Percentiles rank a stretch among this genome's conserved stretches.
phyloP scores from a whole-genome alignment of 805 yeast genomes.

The Saturnispora silvae region DNA sequence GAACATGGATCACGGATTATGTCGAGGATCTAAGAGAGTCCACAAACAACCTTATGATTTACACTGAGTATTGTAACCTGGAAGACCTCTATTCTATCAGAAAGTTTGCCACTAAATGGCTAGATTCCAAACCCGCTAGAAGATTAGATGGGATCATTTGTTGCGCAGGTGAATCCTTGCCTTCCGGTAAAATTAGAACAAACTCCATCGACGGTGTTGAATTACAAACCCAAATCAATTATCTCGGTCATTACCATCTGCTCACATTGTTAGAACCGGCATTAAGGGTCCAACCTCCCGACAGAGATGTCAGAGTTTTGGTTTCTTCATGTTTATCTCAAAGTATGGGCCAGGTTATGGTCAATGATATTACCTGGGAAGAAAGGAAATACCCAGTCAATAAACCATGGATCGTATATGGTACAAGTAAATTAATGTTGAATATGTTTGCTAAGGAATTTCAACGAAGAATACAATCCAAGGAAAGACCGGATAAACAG shows the following conservation, averaged over 20 bases:
- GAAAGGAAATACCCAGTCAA: conserved; percentile 43
- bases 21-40: conserved; percentile 64
- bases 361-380: conserved; percentile 56
- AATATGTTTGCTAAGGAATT: conserved; percentile 68
- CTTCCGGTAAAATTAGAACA: conserved; percentile 55
- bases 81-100: conserved; percentile 64
- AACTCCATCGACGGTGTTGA: conserved; percentile 78
- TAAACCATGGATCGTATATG: conserved; percentile 68
- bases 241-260: conserved; percentile 70
- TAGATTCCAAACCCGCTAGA: conserved; percentile 83
- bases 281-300: conserved; percentile 82
- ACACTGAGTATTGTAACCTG: conserved; percentile 86
- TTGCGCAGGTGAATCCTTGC: conserved; percentile 75
- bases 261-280: conserved; percentile 75
- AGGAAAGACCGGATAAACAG: conserved; percentile 60
- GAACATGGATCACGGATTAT: conserved; percentile 64
- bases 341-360: conserved; percentile 56
- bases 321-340: conserved; percentile 73
- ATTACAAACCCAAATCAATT: conserved; percentile 73
- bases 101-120: conserved; percentile 88
- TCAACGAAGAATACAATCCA: conserved; percentile 51
- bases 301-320: conserved; percentile 80
- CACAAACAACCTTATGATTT: conserved; percentile 64
- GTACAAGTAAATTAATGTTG: conserved; percentile 70
- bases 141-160: conserved; percentile 84